Evolutionary conservation across 2,329 filamentous ascomycete genomes (phyloP).

Genomic region (Macrophomina pseudophaseolina): DNA sequence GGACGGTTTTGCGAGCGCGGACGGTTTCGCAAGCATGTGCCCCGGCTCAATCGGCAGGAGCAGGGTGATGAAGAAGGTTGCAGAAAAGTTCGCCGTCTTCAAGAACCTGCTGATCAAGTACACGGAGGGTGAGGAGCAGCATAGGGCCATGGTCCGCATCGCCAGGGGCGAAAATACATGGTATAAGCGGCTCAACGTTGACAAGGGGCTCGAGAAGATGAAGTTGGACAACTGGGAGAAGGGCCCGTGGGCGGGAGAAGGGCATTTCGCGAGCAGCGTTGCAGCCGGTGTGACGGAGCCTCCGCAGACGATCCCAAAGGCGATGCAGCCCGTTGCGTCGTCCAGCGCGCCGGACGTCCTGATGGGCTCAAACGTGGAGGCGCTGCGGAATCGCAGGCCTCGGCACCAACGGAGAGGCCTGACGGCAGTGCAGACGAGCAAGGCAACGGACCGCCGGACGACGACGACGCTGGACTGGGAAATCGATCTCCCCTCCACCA

Average conservation of each 20-base stretch:
- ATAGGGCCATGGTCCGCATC: conserved; percentile 53
- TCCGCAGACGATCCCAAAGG: conserved; percentile 27
- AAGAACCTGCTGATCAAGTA: conserved; percentile 58
- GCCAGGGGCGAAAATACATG: conserved; percentile 55
- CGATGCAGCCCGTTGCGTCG: conserved; percentile 22
- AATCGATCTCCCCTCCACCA: background rate
- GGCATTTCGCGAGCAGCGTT: background rate
- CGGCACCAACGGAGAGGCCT: no score
- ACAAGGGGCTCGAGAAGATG: conserved; percentile 51
- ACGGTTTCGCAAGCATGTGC: conserved; percentile 55
- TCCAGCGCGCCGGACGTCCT: background rate
- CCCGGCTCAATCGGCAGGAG: conserved; percentile 52
- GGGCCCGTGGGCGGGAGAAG: conserved; percentile 46
- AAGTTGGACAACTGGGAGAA: conserved; percentile 54
- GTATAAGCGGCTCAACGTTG: conserved; percentile 58
- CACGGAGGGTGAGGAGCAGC: conserved; percentile 56
- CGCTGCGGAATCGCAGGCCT: background rate
- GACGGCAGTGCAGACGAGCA: no score
- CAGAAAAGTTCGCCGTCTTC: conserved; percentile 56
- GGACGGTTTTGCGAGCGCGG: conserved; percentile 54
- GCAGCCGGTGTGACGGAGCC: conserved; percentile 29
- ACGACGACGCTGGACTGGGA: background rate
- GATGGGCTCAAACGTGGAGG: background rate
- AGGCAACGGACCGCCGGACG: no score
- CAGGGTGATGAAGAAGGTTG: conserved; percentile 49